Evolutionary conservation across 768 basidiomycete species (phyloP).

Genomic region (Psilocybe sp.): DNA sequence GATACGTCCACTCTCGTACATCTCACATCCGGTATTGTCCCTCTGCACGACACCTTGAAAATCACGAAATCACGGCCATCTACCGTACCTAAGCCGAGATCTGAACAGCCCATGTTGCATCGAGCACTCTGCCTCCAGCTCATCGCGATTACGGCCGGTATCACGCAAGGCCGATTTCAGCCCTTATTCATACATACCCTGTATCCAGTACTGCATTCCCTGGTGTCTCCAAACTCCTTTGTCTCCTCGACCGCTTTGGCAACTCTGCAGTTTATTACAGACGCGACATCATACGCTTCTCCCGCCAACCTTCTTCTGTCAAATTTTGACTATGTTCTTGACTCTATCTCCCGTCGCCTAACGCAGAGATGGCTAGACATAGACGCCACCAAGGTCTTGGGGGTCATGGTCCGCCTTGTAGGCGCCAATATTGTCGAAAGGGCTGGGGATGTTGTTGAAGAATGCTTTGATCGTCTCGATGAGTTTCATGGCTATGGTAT

Average conservation of each 20-base stretch:
- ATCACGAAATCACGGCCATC: constrained; percentile 36
- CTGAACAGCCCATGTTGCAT: constrained; percentile 64
- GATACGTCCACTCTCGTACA: constrained; percentile 45
- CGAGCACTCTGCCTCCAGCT: constrained; percentile 69
- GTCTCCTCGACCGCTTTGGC: constrained; percentile 76
- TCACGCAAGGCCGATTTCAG: constrained; percentile 70
- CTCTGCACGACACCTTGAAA: constrained; percentile 57
- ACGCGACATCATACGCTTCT: constrained; percentile 84
- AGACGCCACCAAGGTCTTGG: constrained; percentile 85
- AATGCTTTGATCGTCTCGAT: constrained; percentile 94
- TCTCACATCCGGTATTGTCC: constrained; percentile 54
- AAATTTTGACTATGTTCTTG: constrained; percentile 96
- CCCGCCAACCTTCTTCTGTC: constrained; percentile 85
- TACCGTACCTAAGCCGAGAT: constrained; percentile 19
- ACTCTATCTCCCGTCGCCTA: constrained; percentile 82
- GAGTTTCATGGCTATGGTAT: constrained; percentile 92
- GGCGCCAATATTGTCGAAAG: constrained; percentile 84
- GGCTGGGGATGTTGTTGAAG: constrained; percentile 93
- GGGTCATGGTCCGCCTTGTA: constrained; percentile 81
- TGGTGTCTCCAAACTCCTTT: constrained; percentile 68
- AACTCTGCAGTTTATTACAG: constrained; percentile 67
- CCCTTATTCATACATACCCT: constrained; percentile 73
- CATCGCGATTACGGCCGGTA: constrained; percentile 66
- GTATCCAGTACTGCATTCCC: constrained; percentile 84
- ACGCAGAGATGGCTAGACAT: constrained; percentile 80